Percentiles rank a stretch among this genome's conserved stretches.
These are phyloP conservation scores for Hyaloraphidium curvatum DNA, from an alignment of 192 early-diverging fungal species.

Conservation along the genomic window DNA sequence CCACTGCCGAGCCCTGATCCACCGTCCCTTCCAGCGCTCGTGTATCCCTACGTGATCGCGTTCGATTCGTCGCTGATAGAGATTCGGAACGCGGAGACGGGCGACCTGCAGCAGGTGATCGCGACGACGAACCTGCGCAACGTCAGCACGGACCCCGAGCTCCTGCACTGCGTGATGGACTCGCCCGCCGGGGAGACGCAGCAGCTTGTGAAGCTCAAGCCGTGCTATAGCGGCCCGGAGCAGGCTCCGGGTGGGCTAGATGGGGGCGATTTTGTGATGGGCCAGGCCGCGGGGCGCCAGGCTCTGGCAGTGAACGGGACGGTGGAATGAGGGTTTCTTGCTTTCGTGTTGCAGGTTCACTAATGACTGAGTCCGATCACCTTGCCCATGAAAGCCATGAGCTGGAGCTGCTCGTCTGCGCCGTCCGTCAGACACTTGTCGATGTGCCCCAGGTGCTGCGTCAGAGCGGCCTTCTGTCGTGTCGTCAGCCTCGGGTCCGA, in stretches of 20 bases:
- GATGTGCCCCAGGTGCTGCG: constrained; percentile 35
- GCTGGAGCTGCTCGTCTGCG: constrained; percentile 75
- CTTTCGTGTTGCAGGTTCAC: too few species aligned
- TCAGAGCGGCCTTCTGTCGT: constrained; percentile 53
- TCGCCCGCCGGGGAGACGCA: too few species aligned
- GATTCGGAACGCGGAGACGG: constrained; percentile 35
- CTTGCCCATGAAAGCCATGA: constrained; percentile 38
- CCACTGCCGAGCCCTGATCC: not conserved
- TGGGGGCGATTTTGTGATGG: too few species aligned
- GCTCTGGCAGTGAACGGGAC: too few species aligned
- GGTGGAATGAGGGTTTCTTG: too few species aligned
- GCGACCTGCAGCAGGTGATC: not conserved
- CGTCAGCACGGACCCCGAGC: too few species aligned
- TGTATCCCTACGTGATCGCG: constrained; percentile 71
- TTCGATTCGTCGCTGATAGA: constrained; percentile 85
- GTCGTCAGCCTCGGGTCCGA: constrained; percentile 8
- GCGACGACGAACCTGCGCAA: not conserved
- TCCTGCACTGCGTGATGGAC: too few species aligned
- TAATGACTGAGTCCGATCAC: too few species aligned
- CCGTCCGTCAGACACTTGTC: constrained; percentile 69
- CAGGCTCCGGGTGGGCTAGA: too few species aligned
- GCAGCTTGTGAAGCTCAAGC: too few species aligned
- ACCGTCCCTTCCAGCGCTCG: constrained; percentile 23
- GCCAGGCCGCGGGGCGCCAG: too few species aligned
- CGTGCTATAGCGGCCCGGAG: too few species aligned